These are phyloP conservation scores for Cladophialophora exuberans DNA, from an alignment of 2,329 filamentous ascomycete genomes.

Conservation along the genomic window DNA sequence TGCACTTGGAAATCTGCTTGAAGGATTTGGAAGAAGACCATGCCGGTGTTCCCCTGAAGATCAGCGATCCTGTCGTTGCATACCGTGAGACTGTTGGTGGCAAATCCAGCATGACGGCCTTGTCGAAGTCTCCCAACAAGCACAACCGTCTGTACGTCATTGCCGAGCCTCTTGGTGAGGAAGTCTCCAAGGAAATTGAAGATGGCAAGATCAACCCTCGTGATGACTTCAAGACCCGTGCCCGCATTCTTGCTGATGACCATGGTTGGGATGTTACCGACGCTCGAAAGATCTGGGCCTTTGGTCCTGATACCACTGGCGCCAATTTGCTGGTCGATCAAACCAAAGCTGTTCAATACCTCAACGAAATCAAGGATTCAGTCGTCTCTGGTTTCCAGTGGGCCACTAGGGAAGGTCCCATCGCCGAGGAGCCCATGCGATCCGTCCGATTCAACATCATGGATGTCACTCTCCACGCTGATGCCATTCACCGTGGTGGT, in stretches of 20 bases:
- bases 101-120: conserved; percentile 89
- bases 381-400: conserved; percentile 99
- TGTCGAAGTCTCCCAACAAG: conserved; percentile 99
- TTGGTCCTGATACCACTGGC: conserved; percentile 96
- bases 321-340: conserved; percentile 99
- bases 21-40: conserved; percentile 99
- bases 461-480: conserved; percentile 98
- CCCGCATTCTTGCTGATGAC: conserved; percentile 93
- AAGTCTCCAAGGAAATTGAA: conserved; percentile 89
- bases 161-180: conserved; percentile 88
- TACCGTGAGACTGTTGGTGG: conserved; percentile 94
- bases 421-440: conserved; percentile 98
- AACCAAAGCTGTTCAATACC: conserved; percentile 99
- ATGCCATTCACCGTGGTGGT: conserved; percentile 99
- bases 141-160: conserved; percentile 99
- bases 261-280: conserved; percentile 99
- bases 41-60: conserved; percentile 94
- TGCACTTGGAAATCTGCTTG: conserved; percentile 99
- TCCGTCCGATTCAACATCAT: conserved; percentile 97
- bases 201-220: conserved; percentile 86
- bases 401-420: conserved; percentile 95
- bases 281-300: conserved; percentile 99
- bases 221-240: conserved; percentile 99
- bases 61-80: conserved; percentile 97
- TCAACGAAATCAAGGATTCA: conserved; percentile 99